phyloP scores from a whole-genome alignment of 176 grass and related monocot species.

The Cymbopogon citratus region DNA sequence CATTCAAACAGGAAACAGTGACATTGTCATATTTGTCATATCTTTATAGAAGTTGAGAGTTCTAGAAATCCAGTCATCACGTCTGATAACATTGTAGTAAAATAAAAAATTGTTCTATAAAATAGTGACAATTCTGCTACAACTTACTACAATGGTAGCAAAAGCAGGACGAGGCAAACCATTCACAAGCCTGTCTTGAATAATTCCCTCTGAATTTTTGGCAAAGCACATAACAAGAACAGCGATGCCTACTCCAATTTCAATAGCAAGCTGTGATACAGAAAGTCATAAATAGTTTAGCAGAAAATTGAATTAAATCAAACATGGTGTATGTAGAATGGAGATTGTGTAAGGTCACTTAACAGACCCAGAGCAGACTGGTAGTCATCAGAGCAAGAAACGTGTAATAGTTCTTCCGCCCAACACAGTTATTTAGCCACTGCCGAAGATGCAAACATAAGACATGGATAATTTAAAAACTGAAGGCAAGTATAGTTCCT shows the following conservation, averaged over 20 bases:
- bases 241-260: constrained; percentile 72
- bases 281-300: not conserved
- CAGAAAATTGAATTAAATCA: not conserved
- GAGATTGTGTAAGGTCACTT: constrained; percentile 16
- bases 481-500: constrained; percentile 5
- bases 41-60: not conserved
- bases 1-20: not conserved
- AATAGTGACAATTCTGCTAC: not conserved
- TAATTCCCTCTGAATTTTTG: constrained; percentile 46
- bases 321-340: not conserved
- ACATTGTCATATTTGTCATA: not conserved
- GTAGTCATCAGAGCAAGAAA: constrained; percentile 79
- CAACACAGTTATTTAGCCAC: constrained; percentile 98
- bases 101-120: not conserved
- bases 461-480: not conserved
- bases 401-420: constrained; percentile 78
- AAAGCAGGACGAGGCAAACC: constrained; percentile 67
- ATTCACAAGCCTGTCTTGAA: constrained; percentile 63
- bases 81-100: not conserved
- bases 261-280: constrained; percentile 67
- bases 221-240: constrained; percentile 71
- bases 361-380: constrained; percentile 76
- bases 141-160: constrained; percentile 80
- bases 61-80: not conserved
- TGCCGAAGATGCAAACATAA: constrained; percentile 34